Conservation (phyloP, 495 filamentous ascomycete genomes). For the Neurospora discreta region DNA sequence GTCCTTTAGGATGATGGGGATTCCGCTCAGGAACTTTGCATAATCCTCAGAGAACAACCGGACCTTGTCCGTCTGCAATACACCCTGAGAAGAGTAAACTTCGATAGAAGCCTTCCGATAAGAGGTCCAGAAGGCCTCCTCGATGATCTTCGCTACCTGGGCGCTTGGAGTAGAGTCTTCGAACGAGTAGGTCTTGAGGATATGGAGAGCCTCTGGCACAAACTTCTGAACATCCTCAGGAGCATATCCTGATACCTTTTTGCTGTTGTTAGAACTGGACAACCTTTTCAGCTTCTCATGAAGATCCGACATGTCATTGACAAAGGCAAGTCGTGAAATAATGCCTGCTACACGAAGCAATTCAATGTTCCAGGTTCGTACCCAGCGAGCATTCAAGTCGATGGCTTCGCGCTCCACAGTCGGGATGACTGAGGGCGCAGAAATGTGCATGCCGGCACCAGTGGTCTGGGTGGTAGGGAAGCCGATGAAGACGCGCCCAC, state of each 20-base stretch:
- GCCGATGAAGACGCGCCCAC: conserved; percentile 88
- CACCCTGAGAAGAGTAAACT: conserved; percentile 74
- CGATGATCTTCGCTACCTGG: conserved; percentile 68
- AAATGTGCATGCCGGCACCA: conserved; percentile 87
- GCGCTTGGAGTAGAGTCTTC: conserved; percentile 78
- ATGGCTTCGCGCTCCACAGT: conserved; percentile 98
- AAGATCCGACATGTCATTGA: conserved; percentile 71
- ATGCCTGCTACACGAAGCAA: conserved; percentile 87
- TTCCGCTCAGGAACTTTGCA: conserved; percentile 74
- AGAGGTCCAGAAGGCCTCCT: conserved; percentile 90
- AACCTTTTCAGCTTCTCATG: conserved; percentile 42
- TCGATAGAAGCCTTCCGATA: conserved; percentile 73
- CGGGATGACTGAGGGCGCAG: conserved; percentile 93
- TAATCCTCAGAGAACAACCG: conserved; percentile 72
- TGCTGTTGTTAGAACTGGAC: conserved; percentile 30
- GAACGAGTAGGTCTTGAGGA: conserved; percentile 72
- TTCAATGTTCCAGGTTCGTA: conserved; percentile 92
- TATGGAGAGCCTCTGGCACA: conserved; percentile 68
- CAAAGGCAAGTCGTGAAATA: conserved; percentile 76
- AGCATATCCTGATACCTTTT: conserved; percentile 25
- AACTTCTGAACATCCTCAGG: conserved; percentile 53
- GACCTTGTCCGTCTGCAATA: conserved; percentile 65
- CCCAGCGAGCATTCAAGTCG: conserved; percentile 88
- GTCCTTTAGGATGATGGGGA: conserved; percentile 72
- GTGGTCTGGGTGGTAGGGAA: conserved; percentile 97